phyloP scores from a whole-genome alignment of 768 basidiomycete species.

The Mrakia frigida region DNA sequence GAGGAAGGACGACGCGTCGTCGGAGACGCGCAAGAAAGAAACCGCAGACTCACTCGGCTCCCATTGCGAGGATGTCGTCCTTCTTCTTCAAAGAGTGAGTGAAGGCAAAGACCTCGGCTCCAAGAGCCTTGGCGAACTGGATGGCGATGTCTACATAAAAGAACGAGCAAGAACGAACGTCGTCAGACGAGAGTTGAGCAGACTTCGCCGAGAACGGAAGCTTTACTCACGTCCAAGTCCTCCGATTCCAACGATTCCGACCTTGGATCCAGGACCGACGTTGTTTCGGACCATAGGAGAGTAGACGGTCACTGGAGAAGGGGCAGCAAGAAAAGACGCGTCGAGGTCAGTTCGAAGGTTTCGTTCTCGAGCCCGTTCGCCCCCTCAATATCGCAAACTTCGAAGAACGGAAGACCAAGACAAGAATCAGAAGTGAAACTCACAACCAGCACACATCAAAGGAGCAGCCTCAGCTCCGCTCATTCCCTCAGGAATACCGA shows the following conservation, averaged over 20 bases:
- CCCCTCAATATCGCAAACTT: slow-evolving; percentile 42
- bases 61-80: slow-evolving; percentile 57
- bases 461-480: slow-evolving; percentile 56
- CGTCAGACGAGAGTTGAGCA: too few relatives aligned
- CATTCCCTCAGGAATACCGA: slow-evolving; percentile 56
- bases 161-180: too few relatives aligned
- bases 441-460: slow-evolving; percentile 43
- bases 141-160: slow-evolving; percentile 37
- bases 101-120: slow-evolving; percentile 57
- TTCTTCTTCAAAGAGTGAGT: slow-evolving; percentile 55
- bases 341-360: slow-evolving; percentile 54
- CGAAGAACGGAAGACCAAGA: background rate
- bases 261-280: slow-evolving; percentile 57
- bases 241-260: slow-evolving; percentile 64
- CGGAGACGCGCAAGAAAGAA: too few relatives aligned
- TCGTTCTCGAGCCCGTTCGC: too few relatives aligned
- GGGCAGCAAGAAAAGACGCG: background rate
- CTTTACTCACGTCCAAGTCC: slow-evolving; percentile 43
- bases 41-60: slow-evolving; percentile 44
- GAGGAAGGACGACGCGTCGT: too few relatives aligned
- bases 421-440: background rate
- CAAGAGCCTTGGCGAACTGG: slow-evolving; percentile 55
- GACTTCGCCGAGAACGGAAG: too few relatives aligned
- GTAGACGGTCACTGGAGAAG: slow-evolving; percentile 51
- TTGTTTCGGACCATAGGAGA: slow-evolving; percentile 57